These are phyloP conservation scores for Wickerhamiella slavikovae DNA, from an alignment of 805 yeast species.

Conservation along the genomic window DNA sequence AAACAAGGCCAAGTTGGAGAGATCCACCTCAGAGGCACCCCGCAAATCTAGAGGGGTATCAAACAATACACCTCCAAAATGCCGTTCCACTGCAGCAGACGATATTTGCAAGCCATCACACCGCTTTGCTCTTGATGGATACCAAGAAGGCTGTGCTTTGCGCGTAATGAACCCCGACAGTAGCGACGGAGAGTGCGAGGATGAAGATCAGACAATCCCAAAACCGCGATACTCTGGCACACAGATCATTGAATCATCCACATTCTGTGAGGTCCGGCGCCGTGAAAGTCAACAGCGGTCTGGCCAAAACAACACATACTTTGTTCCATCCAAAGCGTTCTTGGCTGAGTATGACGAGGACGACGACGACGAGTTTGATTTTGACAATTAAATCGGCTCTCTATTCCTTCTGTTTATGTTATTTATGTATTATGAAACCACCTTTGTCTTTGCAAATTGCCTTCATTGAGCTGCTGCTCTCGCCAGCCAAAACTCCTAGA, in stretches of 20 bases:
- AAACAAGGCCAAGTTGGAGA: not conserved
- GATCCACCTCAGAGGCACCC: not conserved
- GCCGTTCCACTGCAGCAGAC: not conserved
- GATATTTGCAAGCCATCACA: not conserved
- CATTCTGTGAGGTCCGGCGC: not conserved
- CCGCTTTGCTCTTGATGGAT: constrained; percentile 3
- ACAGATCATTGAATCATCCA: no score
- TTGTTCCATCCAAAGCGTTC: constrained; percentile 1
- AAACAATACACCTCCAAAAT: no score
- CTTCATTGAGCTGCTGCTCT: no score
- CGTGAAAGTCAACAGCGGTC: not conserved
- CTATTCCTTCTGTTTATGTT: not conserved
- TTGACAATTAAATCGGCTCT: not conserved
- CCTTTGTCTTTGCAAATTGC: not conserved
- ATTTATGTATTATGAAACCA: no score
- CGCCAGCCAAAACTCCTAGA: no score
- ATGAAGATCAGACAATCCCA: not conserved
- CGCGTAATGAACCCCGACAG: constrained; percentile 2
- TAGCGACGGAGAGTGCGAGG: not conserved
- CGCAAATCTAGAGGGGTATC: not conserved
- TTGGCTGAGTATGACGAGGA: constrained; percentile 1
- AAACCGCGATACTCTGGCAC: no score
- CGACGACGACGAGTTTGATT: not conserved
- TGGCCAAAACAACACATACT: not conserved
- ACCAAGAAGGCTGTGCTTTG: constrained; percentile 1